Percentiles rank a stretch among this genome's conserved stretches.
phyloP scores from a whole-genome alignment of 768 basidiomycete genomes.

The Hirschioporus abietinus region DNA sequence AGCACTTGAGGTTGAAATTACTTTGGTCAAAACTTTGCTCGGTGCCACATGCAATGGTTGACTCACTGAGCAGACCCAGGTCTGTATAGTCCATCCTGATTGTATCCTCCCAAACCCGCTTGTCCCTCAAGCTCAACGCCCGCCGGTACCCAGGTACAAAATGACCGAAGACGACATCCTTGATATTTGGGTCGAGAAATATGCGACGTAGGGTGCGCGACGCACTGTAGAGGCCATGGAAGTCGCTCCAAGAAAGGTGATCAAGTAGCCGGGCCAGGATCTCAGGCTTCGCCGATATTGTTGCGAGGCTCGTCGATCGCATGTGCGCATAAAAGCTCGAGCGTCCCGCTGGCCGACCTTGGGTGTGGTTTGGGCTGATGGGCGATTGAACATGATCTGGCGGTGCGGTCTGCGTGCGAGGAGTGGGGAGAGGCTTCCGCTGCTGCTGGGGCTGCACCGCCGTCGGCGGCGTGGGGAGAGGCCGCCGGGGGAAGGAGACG shows the following conservation, averaged over 20 bases:
- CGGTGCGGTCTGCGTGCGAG: no score
- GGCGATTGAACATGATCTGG: neutral
- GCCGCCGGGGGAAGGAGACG: neutral
- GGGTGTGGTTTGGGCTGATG: neutral
- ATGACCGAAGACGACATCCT: slow-evolving; percentile 35
- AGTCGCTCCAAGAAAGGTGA: slow-evolving; percentile 32
- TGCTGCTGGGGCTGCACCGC: neutral
- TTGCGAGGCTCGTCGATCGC: slow-evolving; percentile 14
- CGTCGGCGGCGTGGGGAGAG: neutral
- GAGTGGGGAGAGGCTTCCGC: neutral
- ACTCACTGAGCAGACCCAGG: slow-evolving; percentile 62
- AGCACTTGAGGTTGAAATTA: slow-evolving; percentile 38
- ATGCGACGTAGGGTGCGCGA: slow-evolving; percentile 29
- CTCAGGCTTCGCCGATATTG: slow-evolving; percentile 28
- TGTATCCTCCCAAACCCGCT: slow-evolving; percentile 30
- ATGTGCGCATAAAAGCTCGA: slow-evolving; percentile 2
- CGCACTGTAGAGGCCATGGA: slow-evolving; percentile 33
- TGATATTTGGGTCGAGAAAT: slow-evolving; percentile 27
- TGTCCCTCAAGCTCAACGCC: slow-evolving; percentile 37
- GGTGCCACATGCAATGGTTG: slow-evolving; percentile 7
- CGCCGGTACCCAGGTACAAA: slow-evolving; percentile 56
- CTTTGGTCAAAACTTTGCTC: neutral
- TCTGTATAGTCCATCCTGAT: slow-evolving; percentile 53
- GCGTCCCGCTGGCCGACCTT: neutral
- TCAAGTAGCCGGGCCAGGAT: slow-evolving; percentile 29